Percentiles rank a stretch among this genome's conserved stretches.
Evolutionary conservation across 768 basidiomycete genomes (phyloP).

Genomic region (Amanita pseudoporphyria): DNA sequence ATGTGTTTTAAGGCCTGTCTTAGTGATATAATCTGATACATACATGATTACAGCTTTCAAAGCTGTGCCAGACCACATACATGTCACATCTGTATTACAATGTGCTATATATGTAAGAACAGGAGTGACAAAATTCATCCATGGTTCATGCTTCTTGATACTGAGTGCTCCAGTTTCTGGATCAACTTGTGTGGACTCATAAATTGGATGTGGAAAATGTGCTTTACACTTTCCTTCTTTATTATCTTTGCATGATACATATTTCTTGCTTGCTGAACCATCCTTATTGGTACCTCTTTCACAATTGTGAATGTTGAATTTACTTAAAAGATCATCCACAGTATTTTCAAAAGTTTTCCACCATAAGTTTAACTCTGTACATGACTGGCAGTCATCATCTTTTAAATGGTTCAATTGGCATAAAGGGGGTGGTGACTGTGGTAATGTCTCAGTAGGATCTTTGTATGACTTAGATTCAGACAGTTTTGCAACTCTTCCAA

Average conservation of each 20-base stretch:
- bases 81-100: too few relatives aligned
- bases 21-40: too few relatives aligned
- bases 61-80: too few relatives aligned
- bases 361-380: background rate
- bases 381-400: background rate
- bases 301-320: too few relatives aligned
- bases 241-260: too few relatives aligned
- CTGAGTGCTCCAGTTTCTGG: conserved; percentile 17
- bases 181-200: conserved; percentile 16
- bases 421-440: background rate
- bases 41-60: too few relatives aligned
- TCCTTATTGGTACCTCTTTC: too few relatives aligned
- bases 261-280: too few relatives aligned
- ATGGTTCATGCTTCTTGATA: conserved; percentile 24
- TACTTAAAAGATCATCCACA: conserved; percentile 25
- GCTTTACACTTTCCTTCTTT: too few relatives aligned
- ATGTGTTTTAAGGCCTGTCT: conserved; percentile 27
- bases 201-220: conserved; percentile 25
- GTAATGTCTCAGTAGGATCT: background rate
- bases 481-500: conserved; percentile 8
- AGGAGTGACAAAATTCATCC: conserved; percentile 26
- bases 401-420: background rate
- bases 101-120: conserved; percentile 22
- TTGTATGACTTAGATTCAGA: background rate
- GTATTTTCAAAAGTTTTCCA: conserved; percentile 17